Evolutionary conservation across 2,329 filamentous ascomycete species (phyloP).

Genomic region (Didymella glomerata): DNA sequence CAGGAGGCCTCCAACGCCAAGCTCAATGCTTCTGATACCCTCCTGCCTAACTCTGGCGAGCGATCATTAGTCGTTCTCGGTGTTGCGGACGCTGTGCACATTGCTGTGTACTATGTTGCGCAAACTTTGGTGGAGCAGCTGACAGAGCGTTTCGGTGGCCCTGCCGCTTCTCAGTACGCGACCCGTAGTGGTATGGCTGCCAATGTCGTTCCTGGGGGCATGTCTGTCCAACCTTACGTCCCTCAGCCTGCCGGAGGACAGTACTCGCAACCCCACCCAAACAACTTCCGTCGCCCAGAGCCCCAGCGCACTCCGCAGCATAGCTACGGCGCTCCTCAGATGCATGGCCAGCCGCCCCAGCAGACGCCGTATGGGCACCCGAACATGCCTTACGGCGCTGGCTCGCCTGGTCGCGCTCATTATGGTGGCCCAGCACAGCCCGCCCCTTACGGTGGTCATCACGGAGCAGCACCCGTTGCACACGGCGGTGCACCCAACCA

Average conservation of each 20-base stretch:
- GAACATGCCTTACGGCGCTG: slow-evolving; percentile 79
- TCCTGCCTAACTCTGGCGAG: slow-evolving; percentile 92
- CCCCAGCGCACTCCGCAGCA: slow-evolving; percentile 78
- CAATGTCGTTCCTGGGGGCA: slow-evolving; percentile 92
- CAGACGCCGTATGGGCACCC: slow-evolving; percentile 59
- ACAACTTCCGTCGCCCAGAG: slow-evolving; percentile 77
- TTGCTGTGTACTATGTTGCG: slow-evolving; percentile 97
- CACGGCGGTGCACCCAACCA: slow-evolving; percentile 77
- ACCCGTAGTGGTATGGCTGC: slow-evolving; percentile 92
- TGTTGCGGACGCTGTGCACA: slow-evolving; percentile 97
- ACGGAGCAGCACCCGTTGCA: slow-evolving; percentile 58
- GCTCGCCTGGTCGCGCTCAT: slow-evolving; percentile 72
- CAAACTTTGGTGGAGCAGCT: slow-evolving; percentile 98
- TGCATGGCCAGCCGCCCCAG: slow-evolving; percentile 69
- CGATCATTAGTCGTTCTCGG: slow-evolving; percentile 97
- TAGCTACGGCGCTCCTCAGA: slow-evolving; percentile 70
- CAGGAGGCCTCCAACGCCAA: slow-evolving; percentile 97
- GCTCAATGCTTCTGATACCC: slow-evolving; percentile 94
- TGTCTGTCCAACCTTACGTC: slow-evolving; percentile 99
- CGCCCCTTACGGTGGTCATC: slow-evolving; percentile 71
- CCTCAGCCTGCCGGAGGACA: slow-evolving; percentile 92
- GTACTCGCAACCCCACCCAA: slow-evolving; percentile 90
- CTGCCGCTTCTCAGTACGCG: slow-evolving; percentile 96
- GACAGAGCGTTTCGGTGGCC: slow-evolving; percentile 94
- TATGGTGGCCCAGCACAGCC: slow-evolving; percentile 84